Conservation (phyloP, 1,284 basidiomycete species). For the Cutaneotrichosporon cutaneum region DNA sequence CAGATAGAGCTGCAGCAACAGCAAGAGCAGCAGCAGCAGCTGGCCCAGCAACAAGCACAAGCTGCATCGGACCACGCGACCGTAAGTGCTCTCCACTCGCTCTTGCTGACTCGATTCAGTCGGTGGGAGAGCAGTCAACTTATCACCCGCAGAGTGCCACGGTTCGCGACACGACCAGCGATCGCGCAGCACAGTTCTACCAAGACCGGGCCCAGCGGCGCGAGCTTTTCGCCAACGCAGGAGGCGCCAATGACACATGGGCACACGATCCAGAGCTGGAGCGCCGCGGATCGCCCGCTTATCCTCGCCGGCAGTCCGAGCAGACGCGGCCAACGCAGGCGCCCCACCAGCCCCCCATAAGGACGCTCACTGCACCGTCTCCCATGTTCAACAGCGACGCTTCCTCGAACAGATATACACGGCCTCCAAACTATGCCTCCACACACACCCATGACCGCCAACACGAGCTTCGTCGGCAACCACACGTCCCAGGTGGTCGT, state of each 20-base stretch:
- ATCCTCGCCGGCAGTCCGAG: neutral
- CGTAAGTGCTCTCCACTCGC: neutral
- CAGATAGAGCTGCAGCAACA: constrained; percentile 44
- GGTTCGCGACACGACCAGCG: too few relatives aligned
- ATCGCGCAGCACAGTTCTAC: neutral
- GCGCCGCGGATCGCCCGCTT: too few relatives aligned
- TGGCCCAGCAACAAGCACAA: neutral
- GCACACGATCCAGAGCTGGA: too few relatives aligned
- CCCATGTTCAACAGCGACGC: too few relatives aligned
- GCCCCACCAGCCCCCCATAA: neutral
- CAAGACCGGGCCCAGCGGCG: neutral
- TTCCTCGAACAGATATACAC: neutral
- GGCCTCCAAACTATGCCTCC: neutral
- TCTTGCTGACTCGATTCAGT: neutral
- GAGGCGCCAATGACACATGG: neutral
- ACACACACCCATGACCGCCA: neutral
- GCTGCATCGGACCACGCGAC: neutral
- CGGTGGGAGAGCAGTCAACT: neutral
- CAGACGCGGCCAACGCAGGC: neutral
- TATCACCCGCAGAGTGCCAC: too few relatives aligned
- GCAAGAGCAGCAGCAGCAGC: constrained; percentile 37
- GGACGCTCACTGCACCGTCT: neutral
- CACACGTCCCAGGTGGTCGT: neutral
- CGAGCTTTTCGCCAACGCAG: neutral
- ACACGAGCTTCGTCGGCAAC: neutral